Conservation (phyloP, 345 rosid species). For the Eucalyptus curtisii region DNA sequence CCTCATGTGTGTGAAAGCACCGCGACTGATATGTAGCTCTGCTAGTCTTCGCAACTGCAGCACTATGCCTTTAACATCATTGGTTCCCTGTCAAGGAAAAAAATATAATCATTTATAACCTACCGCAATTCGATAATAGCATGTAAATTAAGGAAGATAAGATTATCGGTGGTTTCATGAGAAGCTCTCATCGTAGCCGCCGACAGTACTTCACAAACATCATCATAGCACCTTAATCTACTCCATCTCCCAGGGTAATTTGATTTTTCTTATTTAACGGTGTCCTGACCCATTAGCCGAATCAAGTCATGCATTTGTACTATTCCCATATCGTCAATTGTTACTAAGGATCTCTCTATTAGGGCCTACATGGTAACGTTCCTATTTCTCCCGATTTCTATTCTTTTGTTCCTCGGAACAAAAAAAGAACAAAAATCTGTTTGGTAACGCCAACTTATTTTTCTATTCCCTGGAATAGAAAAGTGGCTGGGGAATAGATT, state of each 20-base stretch:
- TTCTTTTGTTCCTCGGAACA: too few relatives aligned
- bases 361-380: too few relatives aligned
- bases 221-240: too few relatives aligned
- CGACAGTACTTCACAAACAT: fast-evolving
- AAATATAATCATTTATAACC: too few relatives aligned
- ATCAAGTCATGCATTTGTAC: neutral
- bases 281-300: conserved; percentile 8
- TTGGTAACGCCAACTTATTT: too few relatives aligned
- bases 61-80: too few relatives aligned
- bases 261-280: neutral
- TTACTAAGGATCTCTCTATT: too few relatives aligned
- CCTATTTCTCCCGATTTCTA: too few relatives aligned
- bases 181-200: fast-evolving
- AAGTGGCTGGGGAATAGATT: too few relatives aligned
- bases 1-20: fast-evolving
- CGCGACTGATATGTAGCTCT: fast-evolving
- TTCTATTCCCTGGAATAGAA: too few relatives aligned
- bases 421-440: too few relatives aligned
- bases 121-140: fast-evolving
- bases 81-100: too few relatives aligned
- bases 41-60: fast-evolving
- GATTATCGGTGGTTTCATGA: fast-evolving
- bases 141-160: fast-evolving
- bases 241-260: neutral
- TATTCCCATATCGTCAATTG: fast-evolving